Evolutionary conservation across 768 basidiomycete species (phyloP).

Genomic region (Rhizopogon vesiculosus): DNA sequence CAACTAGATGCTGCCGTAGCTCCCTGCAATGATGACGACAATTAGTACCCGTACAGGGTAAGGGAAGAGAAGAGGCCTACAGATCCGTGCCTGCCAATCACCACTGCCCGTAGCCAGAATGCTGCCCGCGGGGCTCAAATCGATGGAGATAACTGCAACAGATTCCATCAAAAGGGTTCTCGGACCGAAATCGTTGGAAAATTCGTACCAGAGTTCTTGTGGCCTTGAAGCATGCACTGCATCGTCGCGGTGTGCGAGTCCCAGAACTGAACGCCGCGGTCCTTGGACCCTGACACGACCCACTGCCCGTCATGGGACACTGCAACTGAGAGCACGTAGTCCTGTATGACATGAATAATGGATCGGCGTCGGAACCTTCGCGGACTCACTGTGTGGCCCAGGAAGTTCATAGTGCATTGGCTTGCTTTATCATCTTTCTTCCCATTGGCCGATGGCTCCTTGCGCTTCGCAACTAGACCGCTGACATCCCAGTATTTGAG

Average conservation of each 20-base stretch:
- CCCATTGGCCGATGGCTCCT: constrained; percentile 34
- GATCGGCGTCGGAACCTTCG: neutral
- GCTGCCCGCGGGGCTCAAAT: constrained; percentile 27
- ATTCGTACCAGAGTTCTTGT: constrained; percentile 28
- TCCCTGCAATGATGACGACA: neutral
- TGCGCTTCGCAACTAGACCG: constrained; percentile 18
- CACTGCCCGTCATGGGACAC: constrained; percentile 27
- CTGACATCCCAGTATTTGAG: constrained; percentile 44
- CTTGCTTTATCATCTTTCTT: constrained; percentile 19
- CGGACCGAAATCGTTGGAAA: constrained; percentile 6
- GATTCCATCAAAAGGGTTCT: neutral
- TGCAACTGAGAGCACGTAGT: constrained; percentile 26
- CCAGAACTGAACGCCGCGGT: constrained; percentile 32
- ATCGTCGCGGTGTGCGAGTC: constrained; percentile 25
- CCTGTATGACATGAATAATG: constrained; percentile 11
- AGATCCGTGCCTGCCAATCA: constrained; percentile 32
- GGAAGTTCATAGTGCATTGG: constrained; percentile 24
- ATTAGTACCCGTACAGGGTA: constrained; percentile 5
- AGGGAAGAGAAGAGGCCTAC: constrained; percentile 16
- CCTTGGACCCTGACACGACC: constrained; percentile 34
- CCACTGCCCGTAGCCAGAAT: constrained; percentile 33
- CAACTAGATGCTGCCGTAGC: constrained; percentile 1
- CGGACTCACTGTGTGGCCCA: constrained; percentile 21
- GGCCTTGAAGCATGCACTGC: constrained; percentile 32
- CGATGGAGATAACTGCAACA: constrained; percentile 32